Evolutionary conservation across 441 rosid genomes (phyloP).

Genomic region (Croton laevigatus): DNA sequence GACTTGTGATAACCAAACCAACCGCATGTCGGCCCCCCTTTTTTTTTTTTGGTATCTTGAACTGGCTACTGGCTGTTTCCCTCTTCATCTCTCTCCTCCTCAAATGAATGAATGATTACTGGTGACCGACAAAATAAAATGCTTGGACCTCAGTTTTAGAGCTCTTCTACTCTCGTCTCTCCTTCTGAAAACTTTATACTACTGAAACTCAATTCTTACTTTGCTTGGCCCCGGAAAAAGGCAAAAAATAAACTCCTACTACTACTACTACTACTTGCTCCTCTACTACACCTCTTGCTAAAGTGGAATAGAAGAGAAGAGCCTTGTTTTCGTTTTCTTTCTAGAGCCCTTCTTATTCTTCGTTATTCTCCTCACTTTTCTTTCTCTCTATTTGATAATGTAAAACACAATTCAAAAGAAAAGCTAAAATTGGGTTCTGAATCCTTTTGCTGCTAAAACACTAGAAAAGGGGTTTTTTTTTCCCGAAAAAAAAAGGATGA

Average conservation of each 20-base stretch:
- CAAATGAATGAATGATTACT: slow-evolving; percentile 23
- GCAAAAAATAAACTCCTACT: neutral
- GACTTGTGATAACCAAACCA: no score
- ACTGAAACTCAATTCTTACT: neutral
- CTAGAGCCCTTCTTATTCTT: slow-evolving; percentile 10
- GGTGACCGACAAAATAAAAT: slow-evolving; percentile 34
- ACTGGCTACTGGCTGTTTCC: slow-evolving; percentile 40
- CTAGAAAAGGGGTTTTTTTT: neutral
- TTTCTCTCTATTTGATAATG: slow-evolving; percentile 40
- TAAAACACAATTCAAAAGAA: slow-evolving; percentile 33
- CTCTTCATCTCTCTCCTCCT: slow-evolving; percentile 15
- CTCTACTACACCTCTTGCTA: neutral
- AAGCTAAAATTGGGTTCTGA: neutral
- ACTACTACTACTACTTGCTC: neutral
- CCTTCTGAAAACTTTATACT: neutral
- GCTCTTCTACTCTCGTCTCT: neutral
- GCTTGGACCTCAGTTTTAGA: neutral
- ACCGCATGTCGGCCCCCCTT: no score
- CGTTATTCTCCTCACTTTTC: slow-evolving; percentile 5
- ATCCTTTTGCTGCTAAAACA: neutral
- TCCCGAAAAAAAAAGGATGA: no score
- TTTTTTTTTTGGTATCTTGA: slow-evolving; percentile 8
- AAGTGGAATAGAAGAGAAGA: slow-evolving; percentile 23
- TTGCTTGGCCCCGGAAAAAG: neutral
- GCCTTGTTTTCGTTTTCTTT: slow-evolving; percentile 27